Evolutionary conservation across 176 grass and related monocot genomes (phyloP).

Genomic region (Microstegium vimineum): DNA sequence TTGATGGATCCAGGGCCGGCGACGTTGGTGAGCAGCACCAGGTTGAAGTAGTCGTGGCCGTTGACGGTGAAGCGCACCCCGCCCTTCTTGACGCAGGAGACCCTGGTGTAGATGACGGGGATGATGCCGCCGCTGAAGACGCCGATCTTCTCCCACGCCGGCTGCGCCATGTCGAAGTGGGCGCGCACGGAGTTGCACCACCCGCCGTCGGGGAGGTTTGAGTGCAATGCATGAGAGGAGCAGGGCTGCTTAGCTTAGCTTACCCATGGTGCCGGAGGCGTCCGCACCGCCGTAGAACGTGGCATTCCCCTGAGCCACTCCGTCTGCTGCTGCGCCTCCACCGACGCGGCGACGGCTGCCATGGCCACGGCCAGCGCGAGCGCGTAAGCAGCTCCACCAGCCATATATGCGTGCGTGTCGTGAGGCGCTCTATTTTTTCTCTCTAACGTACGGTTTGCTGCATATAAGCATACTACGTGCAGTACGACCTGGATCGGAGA

Average conservation of each 20-base stretch:
- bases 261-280: conserved; percentile 68
- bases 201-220: conserved; percentile 27
- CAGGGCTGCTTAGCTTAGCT: too few species aligned
- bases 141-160: conserved; percentile 68
- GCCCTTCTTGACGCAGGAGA: conserved; percentile 23
- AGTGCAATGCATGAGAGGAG: too few species aligned
- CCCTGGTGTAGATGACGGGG: conserved; percentile 49
- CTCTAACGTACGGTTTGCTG: neutral
- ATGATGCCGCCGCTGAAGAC: conserved; percentile 58
- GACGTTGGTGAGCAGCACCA: conserved; percentile 39
- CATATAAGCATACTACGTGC: neutral
- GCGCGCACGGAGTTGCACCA: conserved; percentile 64
- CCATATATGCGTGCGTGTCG: neutral
- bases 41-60: conserved; percentile 50
- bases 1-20: conserved; percentile 31
- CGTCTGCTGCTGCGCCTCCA: neutral
- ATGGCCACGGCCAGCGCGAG: neutral
- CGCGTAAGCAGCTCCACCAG: neutral
- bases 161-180: conserved; percentile 83
- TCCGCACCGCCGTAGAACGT: conserved; percentile 62
- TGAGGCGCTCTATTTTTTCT: too few species aligned
- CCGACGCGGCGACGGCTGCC: neutral
- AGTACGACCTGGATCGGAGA: neutral
- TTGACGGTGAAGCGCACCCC: conserved; percentile 43
- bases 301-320: conserved; percentile 34